Evolutionary conservation across 306 rosid species (phyloP), one percentile per base, ranked within the genome.

Genomic region (Prunus armeniaca): DNA sequence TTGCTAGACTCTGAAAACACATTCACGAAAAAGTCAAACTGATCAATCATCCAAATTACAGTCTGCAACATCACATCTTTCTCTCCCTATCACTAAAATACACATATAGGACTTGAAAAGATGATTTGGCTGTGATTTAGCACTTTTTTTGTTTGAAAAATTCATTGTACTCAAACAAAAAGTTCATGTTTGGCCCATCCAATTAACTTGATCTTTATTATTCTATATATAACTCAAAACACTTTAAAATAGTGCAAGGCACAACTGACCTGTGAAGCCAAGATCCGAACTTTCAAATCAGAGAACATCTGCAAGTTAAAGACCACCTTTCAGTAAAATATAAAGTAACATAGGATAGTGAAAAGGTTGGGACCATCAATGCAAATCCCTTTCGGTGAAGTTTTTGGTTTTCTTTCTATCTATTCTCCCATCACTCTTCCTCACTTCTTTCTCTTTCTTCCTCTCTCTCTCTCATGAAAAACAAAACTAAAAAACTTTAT

Each of bases 201-300:
- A 13, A 49, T 54, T 43, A 50, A 19, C 41, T 13, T 7, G 50
- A 15, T 12, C 34, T 25, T 13, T 56, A 5, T 19, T 1, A 4
- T 47, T 46, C 63, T 24, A n/a, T 30, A 19, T 22, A 19, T 19
- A 28, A 73, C 9, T 25, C 24, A 3, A 17, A 65, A 22, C 63
- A 74, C 41, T 11, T 64, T 34, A 34, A 34, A 52, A 24, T 30
- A 25, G 50, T 69, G 72, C 13, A 72, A 38, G 67, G n/a, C 2
- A 41, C 38, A 56, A 76, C 87, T 80, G 38, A 82, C 91, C 91
- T 87, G 91, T 14, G 88, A 84, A 67, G 88, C 85, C 83, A 87
- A 47, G 66, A 87, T 87, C 73, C 83, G 82, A 17, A 74, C 84
- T 74, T 87, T 87, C 87, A 87, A 80, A 82, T 87, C 88, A 19